Percentiles rank a stretch among this genome's conserved stretches.
phyloP scores from a whole-genome alignment of 2,329 filamentous ascomycete genomes.

The Aspergillus glaucus region DNA sequence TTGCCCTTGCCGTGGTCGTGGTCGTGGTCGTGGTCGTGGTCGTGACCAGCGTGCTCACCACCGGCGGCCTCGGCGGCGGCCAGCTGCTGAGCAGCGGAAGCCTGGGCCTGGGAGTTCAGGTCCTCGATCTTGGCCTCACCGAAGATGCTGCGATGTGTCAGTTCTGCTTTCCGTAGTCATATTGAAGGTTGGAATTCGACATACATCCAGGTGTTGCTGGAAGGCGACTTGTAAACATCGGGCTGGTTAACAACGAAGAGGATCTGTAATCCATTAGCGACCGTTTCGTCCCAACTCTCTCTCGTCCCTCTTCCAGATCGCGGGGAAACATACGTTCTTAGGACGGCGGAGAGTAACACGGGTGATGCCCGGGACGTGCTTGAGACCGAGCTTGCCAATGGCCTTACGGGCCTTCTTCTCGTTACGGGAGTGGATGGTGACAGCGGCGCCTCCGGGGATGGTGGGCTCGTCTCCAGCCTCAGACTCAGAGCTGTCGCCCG shows the following conservation, averaged over 20 bases:
- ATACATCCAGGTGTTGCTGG: constrained; percentile 99
- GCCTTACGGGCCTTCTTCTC: constrained; percentile 99
- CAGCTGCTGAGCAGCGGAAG: constrained; percentile 91
- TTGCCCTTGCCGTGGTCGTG: constrained; percentile 57
- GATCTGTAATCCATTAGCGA: constrained; percentile 55
- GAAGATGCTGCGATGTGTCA: constrained; percentile 67
- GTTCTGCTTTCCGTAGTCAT: constrained; percentile 3
- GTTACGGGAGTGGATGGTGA: constrained; percentile 95
- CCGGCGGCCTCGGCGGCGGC: constrained; percentile 63
- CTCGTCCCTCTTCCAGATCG: background rate
- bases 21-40: constrained; percentile 40
- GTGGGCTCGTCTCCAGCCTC: constrained; percentile 52
- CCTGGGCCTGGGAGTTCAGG: constrained; percentile 95
- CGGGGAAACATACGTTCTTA: constrained; percentile 77
- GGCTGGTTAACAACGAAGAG: constrained; percentile 99
- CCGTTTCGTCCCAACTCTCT: background rate
- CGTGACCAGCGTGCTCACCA: constrained; percentile 55
- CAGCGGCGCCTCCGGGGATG: constrained; percentile 77
- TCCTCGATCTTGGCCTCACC: constrained; percentile 99
- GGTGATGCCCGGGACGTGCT: constrained; percentile 94
- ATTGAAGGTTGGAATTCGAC: constrained; percentile 30
- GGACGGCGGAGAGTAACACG: constrained; percentile 95
- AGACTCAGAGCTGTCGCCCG: constrained; percentile 46
- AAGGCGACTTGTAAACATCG: constrained; percentile 98
- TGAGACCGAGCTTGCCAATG: constrained; percentile 95